Evolutionary conservation across 2,329 filamentous ascomycete genomes (phyloP).

Genomic region (Lanzia echinophila): DNA sequence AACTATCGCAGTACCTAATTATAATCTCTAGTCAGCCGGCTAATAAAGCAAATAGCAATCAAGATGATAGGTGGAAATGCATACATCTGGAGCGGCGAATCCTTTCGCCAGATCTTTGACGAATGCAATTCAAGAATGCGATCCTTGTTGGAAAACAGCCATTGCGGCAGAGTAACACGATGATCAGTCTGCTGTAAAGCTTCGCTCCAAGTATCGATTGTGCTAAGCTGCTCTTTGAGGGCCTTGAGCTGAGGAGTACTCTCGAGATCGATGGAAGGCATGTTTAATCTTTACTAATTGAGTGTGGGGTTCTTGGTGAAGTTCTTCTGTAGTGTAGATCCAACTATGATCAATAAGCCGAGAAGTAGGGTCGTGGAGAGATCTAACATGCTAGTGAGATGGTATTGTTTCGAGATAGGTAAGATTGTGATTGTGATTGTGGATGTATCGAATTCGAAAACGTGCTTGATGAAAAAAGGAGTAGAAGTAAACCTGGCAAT

Average conservation of each 20-base stretch:
- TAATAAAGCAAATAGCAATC: not conserved
- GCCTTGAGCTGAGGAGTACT: not conserved
- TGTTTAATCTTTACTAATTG: not conserved
- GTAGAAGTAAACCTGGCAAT: no score
- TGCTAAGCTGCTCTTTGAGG: not conserved
- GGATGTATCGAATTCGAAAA: no score
- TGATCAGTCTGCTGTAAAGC: not conserved
- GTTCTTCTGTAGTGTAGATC: no score
- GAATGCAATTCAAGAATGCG: not conserved
- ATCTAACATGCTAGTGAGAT: no score
- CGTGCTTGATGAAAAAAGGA: no score
- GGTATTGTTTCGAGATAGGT: no score
- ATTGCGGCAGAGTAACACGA: not conserved
- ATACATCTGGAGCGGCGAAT: not conserved
- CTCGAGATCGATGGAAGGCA: not conserved
- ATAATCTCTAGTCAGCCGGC: not conserved
- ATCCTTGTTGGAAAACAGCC: not conserved
- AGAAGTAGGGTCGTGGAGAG: no score
- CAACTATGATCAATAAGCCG: no score
- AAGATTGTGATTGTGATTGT: no score
- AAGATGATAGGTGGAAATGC: no score
- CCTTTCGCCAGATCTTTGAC: not conserved
- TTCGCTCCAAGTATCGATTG: not conserved
- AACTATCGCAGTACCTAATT: not conserved
- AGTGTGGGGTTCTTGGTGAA: no score